Evolutionary conservation across 2,329 filamentous ascomycete species (phyloP).

Genomic region (Talaromyces rugulosus): DNA sequence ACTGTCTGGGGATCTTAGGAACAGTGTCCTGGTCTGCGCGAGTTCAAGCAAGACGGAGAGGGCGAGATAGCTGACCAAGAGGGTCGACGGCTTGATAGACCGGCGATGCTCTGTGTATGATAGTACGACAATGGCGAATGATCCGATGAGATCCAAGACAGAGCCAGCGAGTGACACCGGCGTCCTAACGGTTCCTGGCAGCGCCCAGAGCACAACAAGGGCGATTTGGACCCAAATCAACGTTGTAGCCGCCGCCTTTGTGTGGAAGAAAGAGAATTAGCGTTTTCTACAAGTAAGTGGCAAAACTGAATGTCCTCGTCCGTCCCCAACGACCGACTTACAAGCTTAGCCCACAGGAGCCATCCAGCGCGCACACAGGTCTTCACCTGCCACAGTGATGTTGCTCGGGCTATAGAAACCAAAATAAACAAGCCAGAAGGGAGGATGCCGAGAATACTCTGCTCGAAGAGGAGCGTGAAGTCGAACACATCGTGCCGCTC

Average conservation of each 20-base stretch:
- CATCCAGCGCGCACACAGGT: no score
- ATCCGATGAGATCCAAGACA: neutral
- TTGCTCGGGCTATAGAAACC: no score
- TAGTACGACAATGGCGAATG: neutral
- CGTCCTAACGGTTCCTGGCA: neutral
- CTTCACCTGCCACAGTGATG: no score
- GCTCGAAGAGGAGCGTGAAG: slow-evolving; percentile 21
- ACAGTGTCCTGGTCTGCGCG: slow-evolving; percentile 21
- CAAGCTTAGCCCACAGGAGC: no score
- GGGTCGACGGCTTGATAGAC: slow-evolving; percentile 30
- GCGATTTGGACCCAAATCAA: neutral
- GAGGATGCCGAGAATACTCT: slow-evolving; percentile 34
- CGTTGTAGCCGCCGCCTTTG: no score
- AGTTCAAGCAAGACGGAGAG: slow-evolving; percentile 37
- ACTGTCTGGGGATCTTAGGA: no score
- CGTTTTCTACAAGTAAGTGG: no score
- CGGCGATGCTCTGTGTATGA: slow-evolving; percentile 22
- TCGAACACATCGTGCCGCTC: no score
- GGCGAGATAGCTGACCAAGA: no score
- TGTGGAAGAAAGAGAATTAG: no score
- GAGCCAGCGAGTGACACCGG: neutral
- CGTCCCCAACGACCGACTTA: no score
- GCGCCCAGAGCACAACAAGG: neutral
- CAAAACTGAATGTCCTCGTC: no score
- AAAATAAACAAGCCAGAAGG: slow-evolving; percentile 28